Evolutionary conservation across 352 stramenopile genomes (phyloP), one percentile per base, ranked within the genome.

Genomic region (Globisporangium acanthophoron): DNA sequence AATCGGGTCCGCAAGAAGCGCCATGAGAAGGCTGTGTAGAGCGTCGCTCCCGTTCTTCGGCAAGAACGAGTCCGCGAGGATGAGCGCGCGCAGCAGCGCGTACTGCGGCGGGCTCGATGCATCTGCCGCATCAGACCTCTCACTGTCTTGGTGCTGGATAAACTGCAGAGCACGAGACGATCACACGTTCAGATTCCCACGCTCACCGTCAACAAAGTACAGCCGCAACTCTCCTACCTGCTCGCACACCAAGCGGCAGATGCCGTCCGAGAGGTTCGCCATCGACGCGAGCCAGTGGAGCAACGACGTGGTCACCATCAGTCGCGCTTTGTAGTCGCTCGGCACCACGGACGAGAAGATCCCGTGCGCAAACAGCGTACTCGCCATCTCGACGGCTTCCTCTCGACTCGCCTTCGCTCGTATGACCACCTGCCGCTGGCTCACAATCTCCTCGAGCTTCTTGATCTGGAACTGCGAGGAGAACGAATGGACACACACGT

Each of bases 21-120:
- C 94, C 69, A 99, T 95, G 18, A 98, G 76, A 0, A 99, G 70
- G 40, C 93, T 95, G 73, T 99, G 90, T 18, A 97, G 73, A 16
- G 86, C 76, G 40, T 88, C 74, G 51, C 76, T 93, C 53, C 74
- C 79, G 35, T 73, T 75, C 65, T 91, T 90, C 9, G 87, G 83
- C 21, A 97, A 63, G 51, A 90, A 90, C 8, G 83, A 78, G 56
- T 97, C 87, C 16, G 83, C 83, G 52, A 92, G 76, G 56, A 97
- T 96, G 9, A 97, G 73, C 37, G 78, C 71, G n/a, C 73, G 67
- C 16, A 91, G 78, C 51, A 86, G 70, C 31, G 80, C 73, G 49
- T 86, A 90, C 46, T 55, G 62, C 48, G 7, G 15, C 54, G 33
- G 65, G 69, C 6, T 16, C 43, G 43, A 27, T 1, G 20, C 18